Evolutionary conservation across 306 rosid species (phyloP).

Genomic region (Gynostemma pentaphyllum): DNA sequence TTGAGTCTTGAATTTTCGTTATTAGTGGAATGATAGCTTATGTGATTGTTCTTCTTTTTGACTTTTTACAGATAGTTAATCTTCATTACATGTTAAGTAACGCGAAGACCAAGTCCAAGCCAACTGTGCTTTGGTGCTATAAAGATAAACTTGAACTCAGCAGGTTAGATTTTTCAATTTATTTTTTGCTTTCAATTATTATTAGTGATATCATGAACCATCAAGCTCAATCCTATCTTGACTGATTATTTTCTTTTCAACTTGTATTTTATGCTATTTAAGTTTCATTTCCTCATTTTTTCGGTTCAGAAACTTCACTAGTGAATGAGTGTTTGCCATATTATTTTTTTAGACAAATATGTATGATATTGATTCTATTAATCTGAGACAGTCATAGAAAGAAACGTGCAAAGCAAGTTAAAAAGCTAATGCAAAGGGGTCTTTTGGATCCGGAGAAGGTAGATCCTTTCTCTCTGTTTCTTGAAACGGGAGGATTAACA

Average conservation of each 20-base stretch:
- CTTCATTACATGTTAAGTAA: slow-evolving; percentile 81
- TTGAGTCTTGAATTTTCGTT: background rate
- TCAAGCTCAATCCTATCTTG: too few species aligned
- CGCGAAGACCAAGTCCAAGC: slow-evolving; percentile 66
- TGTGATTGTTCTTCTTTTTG: background rate
- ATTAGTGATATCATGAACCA: background rate
- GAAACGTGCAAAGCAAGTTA: slow-evolving; percentile 71
- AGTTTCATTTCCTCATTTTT: too few species aligned
- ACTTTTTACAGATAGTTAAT: slow-evolving; percentile 57
- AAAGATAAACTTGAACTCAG: slow-evolving; percentile 85
- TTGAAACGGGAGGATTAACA: slow-evolving; percentile 59
- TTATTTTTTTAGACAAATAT: background rate
- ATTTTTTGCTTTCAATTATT: background rate
- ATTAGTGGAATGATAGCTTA: background rate
- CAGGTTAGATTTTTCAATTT: slow-evolving; percentile 36
- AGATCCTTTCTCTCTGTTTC: slow-evolving; percentile 68
- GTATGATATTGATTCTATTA: slow-evolving; percentile 16
- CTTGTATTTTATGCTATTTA: too few species aligned
- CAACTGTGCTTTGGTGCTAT: slow-evolving; percentile 84
- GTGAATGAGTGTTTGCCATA: too few species aligned
- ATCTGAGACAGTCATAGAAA: slow-evolving; percentile 59
- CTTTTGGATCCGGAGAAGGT: slow-evolving; percentile 74
- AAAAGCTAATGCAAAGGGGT: slow-evolving; percentile 63
- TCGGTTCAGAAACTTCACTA: too few species aligned
- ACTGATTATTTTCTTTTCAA: too few species aligned